Conservation (phyloP, 305 asterid species). For the Rubia peregrina region DNA sequence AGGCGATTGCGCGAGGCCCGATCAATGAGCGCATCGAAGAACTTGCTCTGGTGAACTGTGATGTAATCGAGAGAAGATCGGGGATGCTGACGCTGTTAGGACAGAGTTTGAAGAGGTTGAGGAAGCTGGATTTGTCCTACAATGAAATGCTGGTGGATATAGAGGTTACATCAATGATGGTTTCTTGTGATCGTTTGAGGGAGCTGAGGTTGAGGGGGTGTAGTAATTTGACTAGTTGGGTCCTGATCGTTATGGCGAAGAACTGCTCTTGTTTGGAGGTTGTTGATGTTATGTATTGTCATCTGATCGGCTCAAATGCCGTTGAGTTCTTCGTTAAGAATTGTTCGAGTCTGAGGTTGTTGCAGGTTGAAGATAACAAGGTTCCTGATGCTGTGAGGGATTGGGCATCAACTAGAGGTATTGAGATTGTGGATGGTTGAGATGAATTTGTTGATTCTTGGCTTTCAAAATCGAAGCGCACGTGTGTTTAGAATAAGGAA, state of each 20-base stretch:
- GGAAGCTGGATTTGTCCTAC: constrained; percentile 63
- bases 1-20: constrained; percentile 34
- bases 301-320: constrained; percentile 37
- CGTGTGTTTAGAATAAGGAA: no score
- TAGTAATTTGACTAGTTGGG: constrained; percentile 30
- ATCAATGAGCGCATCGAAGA: constrained; percentile 36
- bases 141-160: constrained; percentile 59
- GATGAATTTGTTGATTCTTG: not conserved
- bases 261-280: constrained; percentile 40
- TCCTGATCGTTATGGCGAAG: constrained; percentile 27
- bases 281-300: constrained; percentile 47
- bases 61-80: constrained; percentile 50
- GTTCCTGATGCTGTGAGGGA: constrained; percentile 32
- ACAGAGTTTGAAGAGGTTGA: constrained; percentile 49
- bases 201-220: constrained; percentile 75
- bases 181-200: constrained; percentile 40
- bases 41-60: constrained; percentile 56
- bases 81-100: constrained; percentile 60
- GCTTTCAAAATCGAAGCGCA: no score
- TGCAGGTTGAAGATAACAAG: constrained; percentile 56
- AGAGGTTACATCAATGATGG: constrained; percentile 60
- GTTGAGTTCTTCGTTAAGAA: constrained; percentile 42
- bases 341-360: constrained; percentile 27
- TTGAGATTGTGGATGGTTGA: constrained; percentile 40
- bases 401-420: constrained; percentile 29